A percentile compares a stretch with the other conserved stretches of the same genome.
These are phyloP conservation scores for Physcomitrium patens DNA, from an alignment of 225 moss, liverwort and hornwort species.

Conservation along the genomic window DNA sequence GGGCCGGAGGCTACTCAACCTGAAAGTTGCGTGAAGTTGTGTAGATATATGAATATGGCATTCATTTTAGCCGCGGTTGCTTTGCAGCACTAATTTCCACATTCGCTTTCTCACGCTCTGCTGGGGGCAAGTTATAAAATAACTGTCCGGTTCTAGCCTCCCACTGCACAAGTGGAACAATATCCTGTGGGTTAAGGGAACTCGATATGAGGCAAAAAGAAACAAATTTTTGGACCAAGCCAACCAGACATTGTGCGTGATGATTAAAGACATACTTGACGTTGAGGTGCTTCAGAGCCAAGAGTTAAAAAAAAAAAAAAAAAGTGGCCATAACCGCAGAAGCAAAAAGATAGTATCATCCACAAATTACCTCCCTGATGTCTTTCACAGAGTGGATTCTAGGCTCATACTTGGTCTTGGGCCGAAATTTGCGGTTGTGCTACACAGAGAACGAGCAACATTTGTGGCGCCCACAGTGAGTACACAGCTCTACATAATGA, in stretches of 20 bases:
- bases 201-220: background rate
- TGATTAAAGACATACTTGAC: too few relatives aligned
- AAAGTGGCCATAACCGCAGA: background rate
- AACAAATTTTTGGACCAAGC: background rate
- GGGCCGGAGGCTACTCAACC: constrained; percentile 17
- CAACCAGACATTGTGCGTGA: background rate
- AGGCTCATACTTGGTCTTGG: constrained; percentile 76
- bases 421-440: constrained; percentile 75
- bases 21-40: background rate
- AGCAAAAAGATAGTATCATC: background rate
- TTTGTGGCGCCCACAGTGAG: too few relatives aligned
- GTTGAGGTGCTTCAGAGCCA: background rate
- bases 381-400: constrained; percentile 75
- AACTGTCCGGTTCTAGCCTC: constrained; percentile 76
- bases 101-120: constrained; percentile 78
- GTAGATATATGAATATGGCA: constrained; percentile 8
- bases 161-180: constrained; percentile 61
- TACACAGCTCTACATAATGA: too few relatives aligned
- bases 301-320: constrained; percentile 11
- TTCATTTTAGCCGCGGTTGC: constrained; percentile 43
- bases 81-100: constrained; percentile 76
- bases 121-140: constrained; percentile 76
- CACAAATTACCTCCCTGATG: constrained; percentile 70
- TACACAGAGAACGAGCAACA: constrained; percentile 18
- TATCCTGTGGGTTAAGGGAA: background rate